Evolutionary conservation across 2,329 filamentous ascomycete genomes (phyloP).

Genomic region (Exophiala spinifera): DNA sequence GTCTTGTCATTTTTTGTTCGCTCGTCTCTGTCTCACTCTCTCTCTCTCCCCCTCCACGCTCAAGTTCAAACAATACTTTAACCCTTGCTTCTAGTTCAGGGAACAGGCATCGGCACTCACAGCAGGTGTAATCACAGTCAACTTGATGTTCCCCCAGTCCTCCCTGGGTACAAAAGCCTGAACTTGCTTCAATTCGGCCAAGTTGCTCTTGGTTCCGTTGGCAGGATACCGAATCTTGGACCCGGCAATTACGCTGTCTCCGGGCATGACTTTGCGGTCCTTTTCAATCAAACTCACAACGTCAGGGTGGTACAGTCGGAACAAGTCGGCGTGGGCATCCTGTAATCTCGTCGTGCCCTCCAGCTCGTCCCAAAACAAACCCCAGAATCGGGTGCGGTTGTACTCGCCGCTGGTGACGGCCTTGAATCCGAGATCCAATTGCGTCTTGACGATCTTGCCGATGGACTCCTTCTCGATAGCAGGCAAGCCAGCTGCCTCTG

Average conservation of each 20-base stretch:
- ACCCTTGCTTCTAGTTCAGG: no score
- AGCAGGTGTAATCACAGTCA: slow-evolving; percentile 65
- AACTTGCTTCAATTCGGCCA: slow-evolving; percentile 59
- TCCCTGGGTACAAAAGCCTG: slow-evolving; percentile 59
- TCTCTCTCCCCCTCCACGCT: no score
- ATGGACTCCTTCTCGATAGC: slow-evolving; percentile 65
- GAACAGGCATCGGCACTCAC: no score
- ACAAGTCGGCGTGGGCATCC: slow-evolving; percentile 50
- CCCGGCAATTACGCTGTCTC: slow-evolving; percentile 55
- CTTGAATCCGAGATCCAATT: slow-evolving; percentile 61
- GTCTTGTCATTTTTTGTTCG: no score
- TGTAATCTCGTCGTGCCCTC: slow-evolving; percentile 55
- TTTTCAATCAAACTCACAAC: slow-evolving; percentile 61
- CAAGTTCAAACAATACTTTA: no score
- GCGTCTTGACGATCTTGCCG: slow-evolving; percentile 61
- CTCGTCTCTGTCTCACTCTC: no score
- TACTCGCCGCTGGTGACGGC: slow-evolving; percentile 61
- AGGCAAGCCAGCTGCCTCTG: slow-evolving; percentile 52
- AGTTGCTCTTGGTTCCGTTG: slow-evolving; percentile 53
- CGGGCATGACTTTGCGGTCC: slow-evolving; percentile 50
- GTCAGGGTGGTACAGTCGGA: slow-evolving; percentile 59
- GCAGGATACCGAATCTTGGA: slow-evolving; percentile 53
- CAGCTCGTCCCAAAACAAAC: slow-evolving; percentile 54
- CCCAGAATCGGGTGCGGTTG: slow-evolving; percentile 46
- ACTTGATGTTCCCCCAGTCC: slow-evolving; percentile 63